Evolutionary conservation across 768 basidiomycete species (phyloP).

Genomic region (Mycena indigotica): DNA sequence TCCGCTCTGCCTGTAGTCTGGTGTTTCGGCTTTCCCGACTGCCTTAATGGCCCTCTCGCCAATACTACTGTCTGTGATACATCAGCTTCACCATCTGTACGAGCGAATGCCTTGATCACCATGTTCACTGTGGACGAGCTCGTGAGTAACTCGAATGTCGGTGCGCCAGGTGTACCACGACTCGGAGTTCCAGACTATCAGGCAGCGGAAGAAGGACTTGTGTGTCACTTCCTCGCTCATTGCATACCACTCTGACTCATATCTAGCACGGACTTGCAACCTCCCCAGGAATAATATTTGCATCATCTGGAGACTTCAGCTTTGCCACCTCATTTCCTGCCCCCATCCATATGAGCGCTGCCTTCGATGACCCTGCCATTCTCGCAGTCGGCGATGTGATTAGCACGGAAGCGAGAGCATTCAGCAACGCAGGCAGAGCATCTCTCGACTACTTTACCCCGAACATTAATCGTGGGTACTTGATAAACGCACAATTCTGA

Average conservation of each 20-base stretch:
- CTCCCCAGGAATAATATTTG: constrained; percentile 53
- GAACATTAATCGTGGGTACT: constrained; percentile 42
- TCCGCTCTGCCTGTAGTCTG: not conserved
- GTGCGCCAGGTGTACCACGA: constrained; percentile 53
- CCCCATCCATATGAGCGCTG: constrained; percentile 54
- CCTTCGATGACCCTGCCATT: constrained; percentile 56
- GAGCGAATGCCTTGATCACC: constrained; percentile 50
- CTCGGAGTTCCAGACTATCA: constrained; percentile 57
- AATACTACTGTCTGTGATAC: constrained; percentile 51
- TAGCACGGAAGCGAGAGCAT: constrained; percentile 60
- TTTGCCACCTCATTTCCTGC: constrained; percentile 61
- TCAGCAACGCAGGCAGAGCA: constrained; percentile 54
- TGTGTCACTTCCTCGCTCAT: constrained; percentile 22
- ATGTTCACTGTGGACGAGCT: constrained; percentile 54
- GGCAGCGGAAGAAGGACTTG: constrained; percentile 62
- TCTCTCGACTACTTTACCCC: constrained; percentile 61
- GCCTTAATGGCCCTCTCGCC: constrained; percentile 44
- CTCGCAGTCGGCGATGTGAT: constrained; percentile 49
- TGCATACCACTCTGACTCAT: not conserved
- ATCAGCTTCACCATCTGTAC: constrained; percentile 43
- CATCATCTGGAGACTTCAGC: constrained; percentile 53
- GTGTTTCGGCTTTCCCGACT: constrained; percentile 51
- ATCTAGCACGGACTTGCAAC: constrained; percentile 53
- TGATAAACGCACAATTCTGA: not conserved
- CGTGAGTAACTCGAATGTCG: constrained; percentile 51